Percentiles rank a stretch among this genome's conserved stretches.
phyloP scores from a whole-genome alignment of 164 flowering plant species.

The Vitis rotundifolia region DNA sequence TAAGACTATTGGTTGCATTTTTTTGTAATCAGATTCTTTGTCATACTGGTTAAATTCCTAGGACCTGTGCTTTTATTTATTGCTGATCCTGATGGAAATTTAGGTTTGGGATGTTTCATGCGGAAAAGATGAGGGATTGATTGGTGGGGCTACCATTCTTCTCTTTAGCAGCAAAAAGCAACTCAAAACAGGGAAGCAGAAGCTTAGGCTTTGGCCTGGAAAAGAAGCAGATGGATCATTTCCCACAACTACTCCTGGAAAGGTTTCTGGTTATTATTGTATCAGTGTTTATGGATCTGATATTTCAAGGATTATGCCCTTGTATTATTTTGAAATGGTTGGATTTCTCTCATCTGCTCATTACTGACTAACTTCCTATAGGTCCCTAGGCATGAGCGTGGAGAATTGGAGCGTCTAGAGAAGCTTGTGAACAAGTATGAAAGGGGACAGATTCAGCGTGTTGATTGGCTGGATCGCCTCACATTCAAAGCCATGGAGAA shows the following conservation, averaged over 20 bases:
- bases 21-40: no score
- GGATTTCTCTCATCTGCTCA: slow-evolving; percentile 1
- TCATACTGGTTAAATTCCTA: no score
- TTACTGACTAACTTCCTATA: slow-evolving; percentile 18
- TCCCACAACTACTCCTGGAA: slow-evolving; percentile 89
- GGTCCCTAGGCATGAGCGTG: slow-evolving; percentile 95
- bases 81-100: slow-evolving; percentile 5
- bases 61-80: not conserved
- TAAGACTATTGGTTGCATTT: no score
- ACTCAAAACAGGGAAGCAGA: slow-evolving; percentile 94
- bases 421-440: slow-evolving; percentile 94
- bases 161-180: slow-evolving; percentile 89
- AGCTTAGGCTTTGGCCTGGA: slow-evolving; percentile 89
- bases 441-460: slow-evolving; percentile 84
- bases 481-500: slow-evolving; percentile 79
- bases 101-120: slow-evolving; percentile 97
- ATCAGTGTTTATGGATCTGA: not conserved
- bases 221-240: slow-evolving; percentile 95
- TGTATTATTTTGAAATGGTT: not conserved
- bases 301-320: not conserved
- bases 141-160: slow-evolving; percentile 95
- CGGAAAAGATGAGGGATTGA: slow-evolving; percentile 69
- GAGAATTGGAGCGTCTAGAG: slow-evolving; percentile 92
- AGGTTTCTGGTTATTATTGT: slow-evolving; percentile 43
- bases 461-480: slow-evolving; percentile 97